Evolutionary conservation across 2,329 filamentous ascomycete species (phyloP).

Genomic region (Teratosphaeriaceae sp.): DNA sequence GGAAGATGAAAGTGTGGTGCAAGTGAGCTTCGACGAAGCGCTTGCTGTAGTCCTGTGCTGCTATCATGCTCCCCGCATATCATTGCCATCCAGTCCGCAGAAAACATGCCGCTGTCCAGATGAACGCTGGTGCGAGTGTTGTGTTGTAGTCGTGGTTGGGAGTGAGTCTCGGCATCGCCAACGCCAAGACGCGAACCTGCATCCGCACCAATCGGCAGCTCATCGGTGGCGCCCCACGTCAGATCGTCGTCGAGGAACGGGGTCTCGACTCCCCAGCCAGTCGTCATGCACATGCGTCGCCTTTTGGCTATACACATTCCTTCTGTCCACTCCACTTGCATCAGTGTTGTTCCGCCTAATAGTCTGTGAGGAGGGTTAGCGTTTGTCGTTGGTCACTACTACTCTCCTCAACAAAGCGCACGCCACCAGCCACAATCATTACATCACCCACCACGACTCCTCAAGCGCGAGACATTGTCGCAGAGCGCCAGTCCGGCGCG

Average conservation of each 20-base stretch:
- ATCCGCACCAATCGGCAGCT: too few relatives aligned
- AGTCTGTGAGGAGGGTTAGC: not conserved
- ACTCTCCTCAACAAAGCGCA: not conserved
- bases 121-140: too few relatives aligned
- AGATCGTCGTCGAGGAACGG: not conserved
- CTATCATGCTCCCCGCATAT: too few relatives aligned
- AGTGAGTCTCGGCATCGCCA: too few relatives aligned
- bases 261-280: not conserved
- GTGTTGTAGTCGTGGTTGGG: too few relatives aligned
- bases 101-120: too few relatives aligned
- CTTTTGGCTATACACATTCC: not conserved
- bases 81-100: too few relatives aligned
- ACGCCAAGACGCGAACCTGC: too few relatives aligned
- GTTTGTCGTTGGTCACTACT: not conserved
- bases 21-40: not conserved
- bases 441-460: not conserved
- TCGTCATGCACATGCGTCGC: not conserved
- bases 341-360: too few relatives aligned
- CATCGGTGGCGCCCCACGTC: too few relatives aligned
- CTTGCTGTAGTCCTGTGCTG: too few relatives aligned
- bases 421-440: not conserved
- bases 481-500: not conserved
- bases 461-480: not conserved
- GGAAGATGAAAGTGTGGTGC: not conserved
- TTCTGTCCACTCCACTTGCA: not conserved